Percentiles rank a stretch among this genome's conserved stretches.
These are phyloP conservation scores for Exophiala xenobiotica DNA, from an alignment of 2,329 filamentous ascomycete species.

Conservation along the genomic window DNA sequence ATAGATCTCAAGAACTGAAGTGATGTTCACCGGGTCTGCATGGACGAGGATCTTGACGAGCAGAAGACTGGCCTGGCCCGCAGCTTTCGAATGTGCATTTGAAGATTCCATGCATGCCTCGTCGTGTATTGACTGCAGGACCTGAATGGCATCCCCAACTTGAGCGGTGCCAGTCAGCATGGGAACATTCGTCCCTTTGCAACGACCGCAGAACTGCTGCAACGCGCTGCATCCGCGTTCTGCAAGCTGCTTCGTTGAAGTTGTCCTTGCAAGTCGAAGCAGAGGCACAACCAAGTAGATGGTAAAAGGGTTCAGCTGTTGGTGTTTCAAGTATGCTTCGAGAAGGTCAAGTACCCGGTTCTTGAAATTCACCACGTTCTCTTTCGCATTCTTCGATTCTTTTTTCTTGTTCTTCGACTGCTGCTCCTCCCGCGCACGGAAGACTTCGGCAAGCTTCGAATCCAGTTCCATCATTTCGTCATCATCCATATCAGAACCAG, in stretches of 20 bases:
- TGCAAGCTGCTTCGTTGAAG: conserved; percentile 70
- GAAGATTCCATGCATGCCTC: conserved; percentile 57
- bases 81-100: conserved; percentile 70
- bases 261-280: conserved; percentile 72
- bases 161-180: conserved; percentile 53
- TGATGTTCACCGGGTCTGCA: conserved; percentile 52
- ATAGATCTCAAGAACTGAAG: conserved; percentile 64
- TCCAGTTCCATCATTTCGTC: conserved; percentile 93
- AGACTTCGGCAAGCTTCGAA: conserved; percentile 77
- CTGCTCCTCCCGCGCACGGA: conserved; percentile 70
- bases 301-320: conserved; percentile 66
- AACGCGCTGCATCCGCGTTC: conserved; percentile 73
- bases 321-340: conserved; percentile 77
- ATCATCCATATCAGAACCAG: conserved; percentile 82
- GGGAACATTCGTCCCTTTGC: conserved; percentile 48
- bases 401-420: conserved; percentile 65
- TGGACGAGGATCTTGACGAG: conserved; percentile 46
- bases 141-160: conserved; percentile 9
- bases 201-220: conserved; percentile 68
- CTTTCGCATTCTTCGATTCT: conserved; percentile 81
- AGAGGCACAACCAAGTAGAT: conserved; percentile 73
- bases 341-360: conserved; percentile 86
- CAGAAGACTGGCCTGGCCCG: conserved; percentile 59
- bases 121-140: conserved; percentile 65
- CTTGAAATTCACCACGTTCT: conserved; percentile 91